Evolutionary conservation across 306 rosid species (phyloP).

Genomic region (Abrus precatorius): DNA sequence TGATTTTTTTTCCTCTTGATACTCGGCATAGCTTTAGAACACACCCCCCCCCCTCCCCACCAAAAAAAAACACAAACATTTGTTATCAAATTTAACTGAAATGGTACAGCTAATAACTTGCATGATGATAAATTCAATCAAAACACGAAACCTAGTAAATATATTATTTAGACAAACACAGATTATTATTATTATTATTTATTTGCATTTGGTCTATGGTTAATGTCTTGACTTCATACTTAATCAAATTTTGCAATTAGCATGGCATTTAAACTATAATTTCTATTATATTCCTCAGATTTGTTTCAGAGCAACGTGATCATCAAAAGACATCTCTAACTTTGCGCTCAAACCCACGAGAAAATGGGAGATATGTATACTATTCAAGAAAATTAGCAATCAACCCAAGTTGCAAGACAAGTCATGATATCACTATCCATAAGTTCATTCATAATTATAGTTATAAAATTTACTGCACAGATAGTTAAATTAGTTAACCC

Average conservation of each 20-base stretch:
- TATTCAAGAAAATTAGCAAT: slow-evolving; percentile 17
- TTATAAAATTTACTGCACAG: neutral
- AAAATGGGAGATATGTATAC: neutral
- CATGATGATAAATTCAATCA: neutral
- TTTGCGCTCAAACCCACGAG: neutral
- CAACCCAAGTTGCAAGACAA: neutral
- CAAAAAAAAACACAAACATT: neutral
- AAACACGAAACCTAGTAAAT: neutral
- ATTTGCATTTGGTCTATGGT: neutral
- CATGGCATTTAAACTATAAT: neutral
- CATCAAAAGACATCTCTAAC: neutral
- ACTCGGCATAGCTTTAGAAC: neutral
- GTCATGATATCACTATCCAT: slow-evolving; percentile 1
- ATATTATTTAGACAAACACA: neutral
- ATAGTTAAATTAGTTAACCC: neutral
- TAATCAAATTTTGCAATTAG: neutral
- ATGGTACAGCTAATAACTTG: neutral
- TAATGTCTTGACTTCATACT: neutral
- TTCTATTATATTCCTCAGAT: neutral
- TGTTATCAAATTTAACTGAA: neutral
- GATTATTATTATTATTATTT: neutral
- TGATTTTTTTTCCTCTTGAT: neutral
- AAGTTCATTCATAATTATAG: neutral
- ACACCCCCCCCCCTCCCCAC: neutral
- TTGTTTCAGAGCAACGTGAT: neutral